Base-by-base conservation (phyloP, 164 flowering plant species). In the Magnolia officinalis region DNA sequence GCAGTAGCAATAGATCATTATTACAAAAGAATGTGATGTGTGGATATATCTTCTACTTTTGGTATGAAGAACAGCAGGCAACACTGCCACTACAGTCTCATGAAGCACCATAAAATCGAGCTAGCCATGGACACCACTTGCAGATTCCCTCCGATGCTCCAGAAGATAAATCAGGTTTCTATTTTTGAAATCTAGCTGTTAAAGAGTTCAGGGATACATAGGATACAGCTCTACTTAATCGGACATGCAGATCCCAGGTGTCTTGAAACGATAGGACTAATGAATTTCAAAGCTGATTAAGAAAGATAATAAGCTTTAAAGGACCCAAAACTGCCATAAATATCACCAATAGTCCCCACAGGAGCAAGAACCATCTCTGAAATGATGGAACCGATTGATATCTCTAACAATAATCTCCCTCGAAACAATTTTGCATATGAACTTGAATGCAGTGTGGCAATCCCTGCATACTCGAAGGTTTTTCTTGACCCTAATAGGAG, bases 341-440 rank as follows among this genome's bases (percentile, higher is more conserved):
- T 9, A 29, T 73, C 70, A 78, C 80, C 80, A 78, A 45, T 78
- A 78, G 68, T 78, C 80, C 19, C 76, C 68, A 26, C 80, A 78
- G 31, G 80, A 78, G 61, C 80, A 78, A 4, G 67, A 73, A 6
- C 80, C 80, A 37, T 78, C 77, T 74, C 67, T 78, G 50, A 78
- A 78, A 69, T 78, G 80, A 69, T 74, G 80, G 73, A 78, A 78
- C 29, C 80, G 67, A 69, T 78, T 78, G 21, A 73, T 78, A 50
- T 78, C 80, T 69, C 80, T 78, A 50, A 78, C 29, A 69, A 78
- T 78, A 68, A 78, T 78, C 68, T 78, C 76, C 72, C 80, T 73
- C 7, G 80, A 78, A 73, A 68, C 80, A 78, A 78, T 78, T 63
- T 52, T 73, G 67, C 80, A 67, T 45, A 78, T 69, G 63, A 52